Conservation (phyloP, 208 protist genomes). For the Crithidia expoeki region DNA sequence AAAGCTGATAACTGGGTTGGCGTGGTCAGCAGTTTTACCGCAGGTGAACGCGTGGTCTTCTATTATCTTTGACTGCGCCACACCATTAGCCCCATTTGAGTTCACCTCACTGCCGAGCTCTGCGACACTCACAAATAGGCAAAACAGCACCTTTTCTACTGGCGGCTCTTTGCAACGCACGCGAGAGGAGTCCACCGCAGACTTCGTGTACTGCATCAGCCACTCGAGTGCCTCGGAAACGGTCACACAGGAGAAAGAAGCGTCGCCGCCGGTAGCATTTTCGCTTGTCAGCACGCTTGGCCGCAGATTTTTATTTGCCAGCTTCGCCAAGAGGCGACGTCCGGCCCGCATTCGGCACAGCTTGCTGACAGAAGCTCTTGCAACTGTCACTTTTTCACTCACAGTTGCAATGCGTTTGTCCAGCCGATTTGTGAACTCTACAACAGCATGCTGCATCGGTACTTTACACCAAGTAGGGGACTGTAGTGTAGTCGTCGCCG, state of each 20-base stretch:
- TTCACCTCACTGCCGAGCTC: not conserved
- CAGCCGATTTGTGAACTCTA: not conserved
- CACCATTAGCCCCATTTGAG: not conserved
- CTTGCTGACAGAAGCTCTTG: not conserved
- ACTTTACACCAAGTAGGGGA: slow-evolving; percentile 3
- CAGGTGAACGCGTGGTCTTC: not conserved
- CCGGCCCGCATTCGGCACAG: slow-evolving; percentile 4
- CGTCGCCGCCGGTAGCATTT: not conserved
- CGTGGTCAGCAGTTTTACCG: not conserved
- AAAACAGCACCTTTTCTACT: not conserved
- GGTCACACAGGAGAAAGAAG: not conserved
- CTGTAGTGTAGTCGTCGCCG: not conserved
- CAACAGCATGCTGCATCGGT: not conserved
- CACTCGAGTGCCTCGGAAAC: not conserved
- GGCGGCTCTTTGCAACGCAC: not conserved
- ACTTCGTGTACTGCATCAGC: not conserved
- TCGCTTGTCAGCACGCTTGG: not conserved
- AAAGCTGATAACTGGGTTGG: not conserved
- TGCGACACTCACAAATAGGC: not conserved
- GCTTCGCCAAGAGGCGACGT: not conserved
- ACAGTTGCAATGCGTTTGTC: not conserved
- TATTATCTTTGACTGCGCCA: not conserved
- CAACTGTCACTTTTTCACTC: not conserved
- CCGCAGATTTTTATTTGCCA: not conserved
- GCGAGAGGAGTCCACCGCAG: not conserved